Evolutionary conservation across 148 eudicot genomes (phyloP).

Genomic region (Cornus florida): DNA sequence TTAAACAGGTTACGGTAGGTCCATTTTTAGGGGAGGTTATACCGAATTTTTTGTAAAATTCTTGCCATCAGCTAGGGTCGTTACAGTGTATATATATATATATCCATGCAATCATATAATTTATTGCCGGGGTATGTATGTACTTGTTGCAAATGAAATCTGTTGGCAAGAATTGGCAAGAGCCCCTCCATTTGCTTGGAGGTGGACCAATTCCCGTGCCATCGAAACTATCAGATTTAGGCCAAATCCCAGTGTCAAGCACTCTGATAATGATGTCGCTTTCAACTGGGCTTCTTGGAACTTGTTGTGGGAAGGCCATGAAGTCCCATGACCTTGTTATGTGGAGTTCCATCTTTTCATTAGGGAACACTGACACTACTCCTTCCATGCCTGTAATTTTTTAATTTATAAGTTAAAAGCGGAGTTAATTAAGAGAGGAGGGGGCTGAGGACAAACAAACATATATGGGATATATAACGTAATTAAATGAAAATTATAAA

Average conservation of each 20-base stretch:
- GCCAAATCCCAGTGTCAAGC: conserved; percentile 27
- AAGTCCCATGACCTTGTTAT: conserved; percentile 36
- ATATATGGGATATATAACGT: background rate
- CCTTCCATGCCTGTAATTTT: conserved; percentile 1
- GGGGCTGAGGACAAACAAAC: background rate
- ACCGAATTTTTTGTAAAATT: too few species aligned
- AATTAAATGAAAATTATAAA: background rate
- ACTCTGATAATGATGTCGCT: conserved; percentile 26
- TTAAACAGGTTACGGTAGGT: too few species aligned
- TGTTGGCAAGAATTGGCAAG: conserved; percentile 17
- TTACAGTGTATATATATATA: too few species aligned
- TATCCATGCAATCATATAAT: too few species aligned
- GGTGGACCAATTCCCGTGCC: conserved; percentile 30
- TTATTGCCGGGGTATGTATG: background rate
- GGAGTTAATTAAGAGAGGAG: too few species aligned
- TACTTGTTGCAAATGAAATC: conserved; percentile 17
- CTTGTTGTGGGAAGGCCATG: conserved; percentile 22
- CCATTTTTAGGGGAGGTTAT: too few species aligned
- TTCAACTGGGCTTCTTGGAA: background rate
- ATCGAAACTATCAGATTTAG: conserved; percentile 25
- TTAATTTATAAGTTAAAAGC: background rate
- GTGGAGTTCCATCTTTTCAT: background rate
- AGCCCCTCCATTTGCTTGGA: conserved; percentile 33
- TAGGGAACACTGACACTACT: conserved; percentile 27
- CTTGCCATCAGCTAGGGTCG: too few species aligned